Conservation (phyloP, 768 basidiomycete species). For the Mycena floridula region DNA sequence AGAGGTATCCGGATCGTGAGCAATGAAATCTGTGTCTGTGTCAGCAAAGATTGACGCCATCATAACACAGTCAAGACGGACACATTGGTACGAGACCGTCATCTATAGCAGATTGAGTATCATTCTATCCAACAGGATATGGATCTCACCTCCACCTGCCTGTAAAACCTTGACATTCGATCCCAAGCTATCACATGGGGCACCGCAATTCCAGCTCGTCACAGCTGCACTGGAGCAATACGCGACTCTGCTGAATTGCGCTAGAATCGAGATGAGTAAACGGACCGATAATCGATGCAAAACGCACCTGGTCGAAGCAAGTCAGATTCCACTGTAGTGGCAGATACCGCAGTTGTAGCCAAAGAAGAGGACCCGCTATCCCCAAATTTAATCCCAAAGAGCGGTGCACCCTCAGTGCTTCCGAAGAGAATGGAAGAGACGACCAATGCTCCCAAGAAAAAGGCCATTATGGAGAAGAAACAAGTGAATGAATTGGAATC, state of each 20-base stretch:
- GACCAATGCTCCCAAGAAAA: neutral
- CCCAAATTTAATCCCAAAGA: neutral
- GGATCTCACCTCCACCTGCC: constrained; percentile 28
- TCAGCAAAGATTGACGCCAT: neutral
- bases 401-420: neutral
- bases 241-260: constrained; percentile 28
- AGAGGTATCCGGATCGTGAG: constrained; percentile 24
- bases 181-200: constrained; percentile 23
- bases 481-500: neutral
- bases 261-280: constrained; percentile 19
- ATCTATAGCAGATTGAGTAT: constrained; percentile 13
- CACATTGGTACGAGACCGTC: constrained; percentile 23
- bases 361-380: neutral
- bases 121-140: neutral
- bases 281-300: constrained; percentile 5
- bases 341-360: neutral
- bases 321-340: too few species aligned
- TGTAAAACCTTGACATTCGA: constrained; percentile 18
- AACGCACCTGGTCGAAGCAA: constrained; percentile 3
- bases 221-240: constrained; percentile 29
- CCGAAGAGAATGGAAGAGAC: neutral
- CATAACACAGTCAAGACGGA: constrained; percentile 7
- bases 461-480: neutral
- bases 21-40: constrained; percentile 25
- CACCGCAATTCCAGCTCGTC: constrained; percentile 27